Evolutionary conservation across 768 basidiomycete species (phyloP), one percentile per base, ranked within the genome.

Genomic region (Mycena belliarum): DNA sequence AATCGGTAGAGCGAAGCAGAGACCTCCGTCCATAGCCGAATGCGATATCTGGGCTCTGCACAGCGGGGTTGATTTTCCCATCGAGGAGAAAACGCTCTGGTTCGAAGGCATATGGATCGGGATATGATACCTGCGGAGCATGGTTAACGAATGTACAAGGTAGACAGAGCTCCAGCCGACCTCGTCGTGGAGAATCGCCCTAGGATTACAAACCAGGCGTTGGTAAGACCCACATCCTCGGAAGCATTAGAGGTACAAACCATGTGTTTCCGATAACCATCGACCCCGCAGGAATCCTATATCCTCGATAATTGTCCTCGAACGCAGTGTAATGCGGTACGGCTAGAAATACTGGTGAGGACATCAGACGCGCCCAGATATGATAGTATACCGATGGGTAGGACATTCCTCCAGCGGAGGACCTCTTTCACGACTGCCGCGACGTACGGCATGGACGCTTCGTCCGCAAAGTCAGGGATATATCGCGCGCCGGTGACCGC

Each of bases 61-160:
- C 28, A 2, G 35, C 42, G 5, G 56, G 26, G 23, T 57, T 47
- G n/a, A 41, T 14, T 11, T 45, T 44, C 4, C 56, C 44, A n/a
- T 57, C 23, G 4, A 57, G 20, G n/a, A 57, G 23, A 42, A 57
- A 51, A 14, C 25, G 42, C 26, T 57, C 55, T 1, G 55, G 49
- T 10, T 57, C 46, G 35, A 57, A 57, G 3, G 25, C 20, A 11
- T 51, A 6, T 14, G 56, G 56, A n/a, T 51, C 43, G 2, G 49
- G 35, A 20, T 76, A 79, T 2, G 60, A 53, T 21, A 53, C 51
- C 48, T 69, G n/a, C n/a, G n/a, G n/a, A n/a, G n/a, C n/a, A n/a
- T n/a, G n/a, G n/a, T n/a, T n/a, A n/a, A n/a, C n/a, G n/a, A n/a
- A n/a, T n/a, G n/a, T n/a, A n/a, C n/a, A n/a, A n/a, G n/a, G n/a